Conservation (phyloP, 2,329 filamentous ascomycete species). For the Pseudogymnoascus sp. region DNA sequence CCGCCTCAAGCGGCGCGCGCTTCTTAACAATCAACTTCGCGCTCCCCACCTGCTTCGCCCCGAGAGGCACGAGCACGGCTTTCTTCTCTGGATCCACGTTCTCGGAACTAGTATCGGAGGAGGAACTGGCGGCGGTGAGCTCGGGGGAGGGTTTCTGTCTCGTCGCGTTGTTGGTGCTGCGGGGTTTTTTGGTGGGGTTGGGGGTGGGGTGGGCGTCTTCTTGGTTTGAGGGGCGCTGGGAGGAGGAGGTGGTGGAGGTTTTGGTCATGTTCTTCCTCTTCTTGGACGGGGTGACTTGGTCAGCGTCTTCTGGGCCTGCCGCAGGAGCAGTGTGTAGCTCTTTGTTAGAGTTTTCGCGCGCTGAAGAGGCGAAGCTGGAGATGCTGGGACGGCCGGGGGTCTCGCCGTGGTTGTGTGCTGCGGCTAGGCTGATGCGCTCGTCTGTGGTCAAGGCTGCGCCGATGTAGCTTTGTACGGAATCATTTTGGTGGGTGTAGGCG, state of each 20-base stretch:
- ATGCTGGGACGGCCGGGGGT: background rate
- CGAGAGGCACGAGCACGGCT: background rate
- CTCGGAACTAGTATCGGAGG: background rate
- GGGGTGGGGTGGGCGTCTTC: background rate
- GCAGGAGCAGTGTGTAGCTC: background rate
- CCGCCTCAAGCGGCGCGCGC: background rate
- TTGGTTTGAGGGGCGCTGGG: background rate
- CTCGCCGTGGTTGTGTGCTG: background rate
- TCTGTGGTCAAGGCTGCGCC: background rate
- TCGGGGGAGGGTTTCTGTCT: background rate
- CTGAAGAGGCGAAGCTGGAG: background rate
- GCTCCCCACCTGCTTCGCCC: background rate
- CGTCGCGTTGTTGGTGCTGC: background rate
- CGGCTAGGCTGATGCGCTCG: background rate
- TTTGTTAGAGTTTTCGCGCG: background rate
- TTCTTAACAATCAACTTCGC: background rate
- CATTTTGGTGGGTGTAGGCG: constrained; percentile 20
- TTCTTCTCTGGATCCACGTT: background rate
- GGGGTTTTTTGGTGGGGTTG: background rate
- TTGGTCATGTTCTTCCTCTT: background rate
- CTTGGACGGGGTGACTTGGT: background rate
- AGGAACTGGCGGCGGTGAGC: background rate
- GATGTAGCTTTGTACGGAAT: background rate
- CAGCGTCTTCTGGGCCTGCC: background rate
- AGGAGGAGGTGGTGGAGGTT: background rate